Base-by-base conservation (phyloP, 1,284 basidiomycete species). In the Cutaneotrichosporon sp. region DNA sequence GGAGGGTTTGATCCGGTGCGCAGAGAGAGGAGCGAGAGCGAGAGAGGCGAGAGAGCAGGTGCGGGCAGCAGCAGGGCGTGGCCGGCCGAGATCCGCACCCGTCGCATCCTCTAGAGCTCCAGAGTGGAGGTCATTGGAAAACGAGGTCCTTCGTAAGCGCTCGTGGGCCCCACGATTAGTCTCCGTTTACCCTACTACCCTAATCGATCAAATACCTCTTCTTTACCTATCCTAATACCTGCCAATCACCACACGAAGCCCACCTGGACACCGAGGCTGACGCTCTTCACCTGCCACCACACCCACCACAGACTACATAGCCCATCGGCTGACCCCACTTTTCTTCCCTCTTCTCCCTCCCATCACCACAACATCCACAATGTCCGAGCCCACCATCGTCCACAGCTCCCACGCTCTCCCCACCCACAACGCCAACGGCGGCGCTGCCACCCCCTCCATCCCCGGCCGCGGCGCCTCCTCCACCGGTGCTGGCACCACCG, bases 401-500 rank as follows among this genome's bases (percentile, higher is more conserved):
- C 53, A 62, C 27, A 43, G 47, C 34, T 31, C 52, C 59, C 27
- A 45, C 34, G 42, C 59, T 18, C 38, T 55, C 46, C 46, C 53
- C 27, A 45, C 55, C 51, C 38, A 42, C 11, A 24, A 50, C 36
- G 29, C 54, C 31, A 46, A 42, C 50, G 50, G 34, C 56, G 64
- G 64, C 54, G 38, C 56, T 4, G 27, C 64, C 24, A 63, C 61
- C 27, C 61, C 64, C 11, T 49, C 58, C 29, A 34, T 65, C 47
- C 64, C 60, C 16, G 56, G 53, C 29, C 59, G 58, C 24, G 42
- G 59, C 16, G 64, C 58, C 56, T 62, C 58, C 25, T 25, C 29
- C 22, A 65, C 63, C 34, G 69, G 68, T 33, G 72, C 73, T 46
- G 84, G 84, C 49, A 86, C 83, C 62, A n/a, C 45, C 24, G 91